Base-by-base conservation (phyloP, 495 filamentous ascomycete species). In the Hyaloscypha finlandica region DNA sequence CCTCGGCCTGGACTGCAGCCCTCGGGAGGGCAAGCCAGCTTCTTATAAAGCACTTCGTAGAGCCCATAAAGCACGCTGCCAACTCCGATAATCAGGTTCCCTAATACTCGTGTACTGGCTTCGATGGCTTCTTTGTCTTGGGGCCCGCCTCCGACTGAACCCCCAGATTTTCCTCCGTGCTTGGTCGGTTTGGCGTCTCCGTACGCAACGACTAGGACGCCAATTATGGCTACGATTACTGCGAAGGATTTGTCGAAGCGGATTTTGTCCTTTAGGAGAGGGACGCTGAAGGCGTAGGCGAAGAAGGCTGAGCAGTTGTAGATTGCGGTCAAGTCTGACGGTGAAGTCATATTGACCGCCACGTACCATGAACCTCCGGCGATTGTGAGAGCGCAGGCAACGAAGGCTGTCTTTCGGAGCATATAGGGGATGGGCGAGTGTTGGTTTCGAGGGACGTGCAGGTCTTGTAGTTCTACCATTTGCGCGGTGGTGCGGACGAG, bases 261-360 rank as follows among this genome's bases (percentile, higher is more conserved):
- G 12, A 96, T 73, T 73, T 88, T 89, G 76, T 99, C 95, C 32
- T 92, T 89, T 0, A 99, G 81, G 14, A 99, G 74, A 0, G 92
- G 93, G 29, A 99, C 92, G 55, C 90, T 92, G 73, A 99, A 99
- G 11, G 89, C 94, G 74, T 99, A 99, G 35, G 95, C 95, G 77
- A 97, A 99, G 79, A 99, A 99, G 57, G 95, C 94, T 59, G 92
- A 96, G 83, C 95, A 99, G 77, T 99, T 99, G 84, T 98, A 99
- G 74, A 99, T 99, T 30, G 95, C 95, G 0, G 95, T 99, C 63
- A 99, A 80, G 73, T 99, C 95, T 70, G 88, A 90, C 30, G 95
- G 88, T 14, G 91, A 95, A 0, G 95, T 99, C 84, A 97, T 81
- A 75, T 91, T 90, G 48, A 99, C 94, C 4, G 95, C 95, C 16